A percentile compares a stretch with the other conserved stretches of the same genome.
Conservation (phyloP, 805 yeast genomes). For the Saturnispora gosingensis region DNA sequence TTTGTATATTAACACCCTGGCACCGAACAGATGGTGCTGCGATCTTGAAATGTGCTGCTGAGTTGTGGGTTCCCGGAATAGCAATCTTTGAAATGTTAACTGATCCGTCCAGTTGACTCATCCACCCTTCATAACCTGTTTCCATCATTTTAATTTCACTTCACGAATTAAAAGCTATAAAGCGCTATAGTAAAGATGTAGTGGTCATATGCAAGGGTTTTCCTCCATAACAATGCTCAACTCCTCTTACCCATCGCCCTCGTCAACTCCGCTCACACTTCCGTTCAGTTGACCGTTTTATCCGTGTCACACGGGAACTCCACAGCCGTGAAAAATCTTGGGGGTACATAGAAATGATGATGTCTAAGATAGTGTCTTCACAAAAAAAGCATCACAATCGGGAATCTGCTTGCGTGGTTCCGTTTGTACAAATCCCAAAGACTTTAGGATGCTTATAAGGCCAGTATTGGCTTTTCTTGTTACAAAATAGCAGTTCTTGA, state of each 20-base stretch:
- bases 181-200: not conserved
- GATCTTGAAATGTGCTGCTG: slow-evolving; percentile 55
- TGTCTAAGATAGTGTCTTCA: not conserved
- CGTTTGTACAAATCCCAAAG: slow-evolving; percentile 14
- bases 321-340: not conserved
- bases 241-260: not conserved
- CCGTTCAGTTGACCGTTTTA: not conserved
- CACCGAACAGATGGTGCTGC: slow-evolving; percentile 73
- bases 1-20: slow-evolving; percentile 50
- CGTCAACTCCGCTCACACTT: not conserved
- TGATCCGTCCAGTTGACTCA: slow-evolving; percentile 37
- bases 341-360: not conserved
- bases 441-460: not conserved
- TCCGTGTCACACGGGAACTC: not conserved
- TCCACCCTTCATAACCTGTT: slow-evolving; percentile 34
- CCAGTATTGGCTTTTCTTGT: slow-evolving; percentile 1
- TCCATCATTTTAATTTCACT: not conserved
- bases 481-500: slow-evolving; percentile 36
- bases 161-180: not conserved
- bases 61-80: slow-evolving; percentile 80
- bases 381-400: not conserved
- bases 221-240: not conserved
- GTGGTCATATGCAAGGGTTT: not conserved
- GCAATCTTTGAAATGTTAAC: slow-evolving; percentile 44
- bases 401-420: not conserved